Evolutionary conservation across 257 asterid species (phyloP).

Genomic region (Solanum commersonii): DNA sequence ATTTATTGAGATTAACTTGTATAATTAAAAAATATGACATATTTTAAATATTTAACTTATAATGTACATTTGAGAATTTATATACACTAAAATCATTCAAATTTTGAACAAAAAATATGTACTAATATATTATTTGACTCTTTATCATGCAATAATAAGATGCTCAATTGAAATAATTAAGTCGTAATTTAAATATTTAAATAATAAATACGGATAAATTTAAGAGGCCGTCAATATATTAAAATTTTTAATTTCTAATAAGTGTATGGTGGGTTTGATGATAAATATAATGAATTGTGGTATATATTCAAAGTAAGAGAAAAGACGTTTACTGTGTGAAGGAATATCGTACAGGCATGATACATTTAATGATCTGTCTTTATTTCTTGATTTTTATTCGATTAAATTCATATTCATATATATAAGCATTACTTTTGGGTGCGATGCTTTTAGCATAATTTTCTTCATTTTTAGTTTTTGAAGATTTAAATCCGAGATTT

Average conservation of each 20-base stretch:
- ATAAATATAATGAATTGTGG: not conserved
- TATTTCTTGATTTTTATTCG: not conserved
- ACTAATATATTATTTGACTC: not conserved
- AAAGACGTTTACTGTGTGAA: not conserved
- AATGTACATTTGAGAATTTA: not conserved
- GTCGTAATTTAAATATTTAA: not conserved
- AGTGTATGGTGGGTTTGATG: not conserved
- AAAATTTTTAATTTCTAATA: not conserved
- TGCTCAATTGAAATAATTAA: not conserved
- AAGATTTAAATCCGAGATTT: accelerated
- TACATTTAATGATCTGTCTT: not conserved
- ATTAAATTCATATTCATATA: not conserved
- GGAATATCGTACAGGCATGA: not conserved
- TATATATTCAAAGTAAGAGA: not conserved
- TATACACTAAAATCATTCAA: not conserved
- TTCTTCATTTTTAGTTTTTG: accelerated
- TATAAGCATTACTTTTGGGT: accelerated
- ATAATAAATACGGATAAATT: not conserved
- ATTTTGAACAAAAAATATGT: not conserved
- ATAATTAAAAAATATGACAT: not conserved
- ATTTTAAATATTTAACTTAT: not conserved
- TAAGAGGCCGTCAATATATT: not conserved
- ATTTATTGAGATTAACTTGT: not conserved
- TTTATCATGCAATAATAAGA: not conserved
- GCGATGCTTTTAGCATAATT: not conserved